Evolutionary conservation across 2,329 filamentous ascomycete species (phyloP).

Genomic region (Samsoniella hepiali): DNA sequence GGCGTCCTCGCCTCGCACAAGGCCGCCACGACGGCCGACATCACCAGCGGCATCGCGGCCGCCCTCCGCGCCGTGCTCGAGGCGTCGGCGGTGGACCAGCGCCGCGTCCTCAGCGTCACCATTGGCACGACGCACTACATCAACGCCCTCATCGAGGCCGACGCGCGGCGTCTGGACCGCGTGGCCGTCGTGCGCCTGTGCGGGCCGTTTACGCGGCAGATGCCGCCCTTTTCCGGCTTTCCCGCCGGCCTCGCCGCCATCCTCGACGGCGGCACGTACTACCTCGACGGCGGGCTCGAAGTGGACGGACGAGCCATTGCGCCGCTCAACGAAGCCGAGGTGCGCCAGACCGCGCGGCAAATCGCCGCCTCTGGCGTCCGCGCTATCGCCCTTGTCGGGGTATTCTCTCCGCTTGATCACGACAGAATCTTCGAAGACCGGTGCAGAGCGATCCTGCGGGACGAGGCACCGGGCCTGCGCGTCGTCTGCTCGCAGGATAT

Average conservation of each 20-base stretch:
- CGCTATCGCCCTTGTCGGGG: conserved; percentile 41
- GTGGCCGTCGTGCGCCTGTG: conserved; percentile 47
- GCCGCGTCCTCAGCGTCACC: conserved; percentile 43
- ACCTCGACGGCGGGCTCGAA: conserved; percentile 45
- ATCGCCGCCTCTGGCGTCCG: conserved; percentile 36
- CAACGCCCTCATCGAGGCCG: conserved; percentile 47
- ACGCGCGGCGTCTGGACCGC: conserved; percentile 39
- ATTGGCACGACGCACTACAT: conserved; percentile 51
- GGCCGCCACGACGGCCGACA: conserved; percentile 47
- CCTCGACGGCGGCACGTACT: conserved; percentile 39
- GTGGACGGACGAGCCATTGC: conserved; percentile 47
- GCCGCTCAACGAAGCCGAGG: conserved; percentile 35
- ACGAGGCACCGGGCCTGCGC: conserved; percentile 33
- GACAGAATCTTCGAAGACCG: conserved; percentile 39
- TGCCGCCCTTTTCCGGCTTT: conserved; percentile 46
- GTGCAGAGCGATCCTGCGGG: conserved; percentile 36
- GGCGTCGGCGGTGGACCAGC: conserved; percentile 35
- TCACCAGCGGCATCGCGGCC: conserved; percentile 46
- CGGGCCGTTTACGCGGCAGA: conserved; percentile 42
- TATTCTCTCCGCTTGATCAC: conserved; percentile 46
- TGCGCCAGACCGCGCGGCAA: conserved; percentile 31
- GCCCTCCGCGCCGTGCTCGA: conserved; percentile 44
- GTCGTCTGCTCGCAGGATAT: conserved; percentile 44
- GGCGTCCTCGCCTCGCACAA: conserved; percentile 47
- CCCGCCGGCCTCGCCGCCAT: conserved; percentile 39